phyloP scores from a whole-genome alignment of 768 basidiomycete genomes.

The Grammothele lineata region DNA sequence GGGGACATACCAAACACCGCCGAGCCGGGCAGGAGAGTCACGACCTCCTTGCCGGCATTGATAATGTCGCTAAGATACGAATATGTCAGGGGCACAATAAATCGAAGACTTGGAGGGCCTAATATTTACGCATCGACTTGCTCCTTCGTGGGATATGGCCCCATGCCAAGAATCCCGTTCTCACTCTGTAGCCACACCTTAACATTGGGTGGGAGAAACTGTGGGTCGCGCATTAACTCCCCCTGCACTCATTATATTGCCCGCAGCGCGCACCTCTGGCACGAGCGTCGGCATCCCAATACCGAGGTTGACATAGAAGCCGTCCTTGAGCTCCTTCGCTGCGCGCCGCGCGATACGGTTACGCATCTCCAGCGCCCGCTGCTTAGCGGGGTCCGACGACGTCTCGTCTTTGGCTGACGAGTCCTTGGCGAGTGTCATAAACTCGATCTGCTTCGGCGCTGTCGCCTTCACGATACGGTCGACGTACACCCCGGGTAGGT shows the following conservation, averaged over 20 bases:
- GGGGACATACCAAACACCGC: conserved; percentile 83
- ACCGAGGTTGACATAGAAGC: conserved; percentile 84
- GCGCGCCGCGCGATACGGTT: conserved; percentile 82
- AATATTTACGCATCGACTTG: conserved; percentile 72
- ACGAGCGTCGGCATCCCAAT: conserved; percentile 92
- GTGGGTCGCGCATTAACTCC: not conserved
- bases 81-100: conserved; percentile 1
- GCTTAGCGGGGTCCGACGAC: conserved; percentile 40
- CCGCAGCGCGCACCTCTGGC: conserved; percentile 43
- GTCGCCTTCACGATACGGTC: conserved; percentile 84
- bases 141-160: conserved; percentile 81
- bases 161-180: conserved; percentile 87
- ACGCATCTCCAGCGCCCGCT: conserved; percentile 45
- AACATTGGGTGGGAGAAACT: conserved; percentile 63
- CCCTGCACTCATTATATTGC: too few relatives aligned
- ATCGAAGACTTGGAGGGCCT: not conserved
- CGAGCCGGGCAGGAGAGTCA: conserved; percentile 89
- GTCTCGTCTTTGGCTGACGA: conserved; percentile 24
- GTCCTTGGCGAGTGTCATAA: conserved; percentile 60
- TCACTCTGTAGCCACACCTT: conserved; percentile 90
- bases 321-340: conserved; percentile 85
- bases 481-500: conserved; percentile 82
- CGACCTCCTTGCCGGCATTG: conserved; percentile 93
- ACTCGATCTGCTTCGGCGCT: conserved; percentile 73
- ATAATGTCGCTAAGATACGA: conserved; percentile 66